Evolutionary conservation across 23 red algal species (phyloP), one percentile per base, ranked within the genome.

Genomic region (Gracilaria gracilis): DNA sequence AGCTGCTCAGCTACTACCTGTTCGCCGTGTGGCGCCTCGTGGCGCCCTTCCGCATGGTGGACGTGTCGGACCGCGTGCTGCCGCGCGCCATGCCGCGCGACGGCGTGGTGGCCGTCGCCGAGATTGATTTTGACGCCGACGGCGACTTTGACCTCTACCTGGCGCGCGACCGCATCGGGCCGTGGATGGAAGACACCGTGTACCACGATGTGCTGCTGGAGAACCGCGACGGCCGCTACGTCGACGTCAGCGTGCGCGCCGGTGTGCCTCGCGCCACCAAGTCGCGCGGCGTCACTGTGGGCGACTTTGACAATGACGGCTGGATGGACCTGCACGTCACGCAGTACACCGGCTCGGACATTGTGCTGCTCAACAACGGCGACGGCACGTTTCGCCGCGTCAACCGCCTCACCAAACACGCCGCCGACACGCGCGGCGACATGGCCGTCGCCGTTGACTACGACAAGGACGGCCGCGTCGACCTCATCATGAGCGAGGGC

Each of bases 301-400:
- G 89, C 14, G 89, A 93, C 81, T 93, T 93, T 23, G 85, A 93
- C 89, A 93, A 93, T 38, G 89, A 93, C 27, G 89, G 89, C 12
- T 77, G 51, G 25, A 67, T 93, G 40, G 89, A 93, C 35, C 20
- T 93, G 24, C 37, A 80, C 24, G 51, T 90, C 12, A 61, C 58
- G 15, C 65, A 35, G 36, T 93, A 34, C 16, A 55, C 7, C 23
- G 57, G 44, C 49, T 57, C 53, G 13, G 89, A 93, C 28, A 27
- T 87, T 65, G 32, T 93, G n/a, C 80, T 93, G 24, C 15, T 93
- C 33, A 93, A 93, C 80, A 46, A 86, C 32, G 89, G 89, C 21
- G 80, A 86, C 29, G 89, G 89, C 50, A 88, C 81, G 13, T 93
- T 93, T 58, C 0, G 23, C 4, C 20, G 67, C 35, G 67, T 74